phyloP scores from a whole-genome alignment of 2,329 filamentous ascomycete genomes.

The Berkeleyomyces basicola region DNA sequence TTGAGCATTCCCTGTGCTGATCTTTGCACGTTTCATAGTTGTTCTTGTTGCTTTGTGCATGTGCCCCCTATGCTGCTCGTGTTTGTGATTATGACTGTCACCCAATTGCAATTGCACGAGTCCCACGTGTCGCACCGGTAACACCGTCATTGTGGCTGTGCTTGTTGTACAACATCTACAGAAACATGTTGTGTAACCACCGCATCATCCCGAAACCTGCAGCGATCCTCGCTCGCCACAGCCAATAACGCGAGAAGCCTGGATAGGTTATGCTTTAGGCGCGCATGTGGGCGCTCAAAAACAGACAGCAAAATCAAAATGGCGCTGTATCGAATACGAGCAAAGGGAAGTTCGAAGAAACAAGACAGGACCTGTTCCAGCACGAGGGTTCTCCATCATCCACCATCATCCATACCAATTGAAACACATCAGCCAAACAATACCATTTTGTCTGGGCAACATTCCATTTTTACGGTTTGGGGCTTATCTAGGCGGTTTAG shows the following conservation, averaged over 20 bases:
- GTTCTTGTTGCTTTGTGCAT: too few relatives aligned
- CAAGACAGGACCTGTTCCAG: neutral
- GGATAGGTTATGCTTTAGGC: neutral
- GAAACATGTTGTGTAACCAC: neutral
- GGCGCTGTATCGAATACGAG: neutral
- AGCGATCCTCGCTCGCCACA: slow-evolving; percentile 4
- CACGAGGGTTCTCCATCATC: neutral
- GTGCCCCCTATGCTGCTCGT: too few relatives aligned
- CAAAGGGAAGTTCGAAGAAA: neutral
- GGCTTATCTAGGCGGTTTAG: too few relatives aligned
- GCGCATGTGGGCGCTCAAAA: neutral
- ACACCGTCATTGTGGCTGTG: neutral
- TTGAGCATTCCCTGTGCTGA: too few relatives aligned
- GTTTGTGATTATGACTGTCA: neutral
- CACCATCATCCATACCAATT: neutral
- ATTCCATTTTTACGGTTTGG: too few relatives aligned
- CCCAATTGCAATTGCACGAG: neutral
- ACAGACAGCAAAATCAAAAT: too few relatives aligned
- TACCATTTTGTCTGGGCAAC: neutral
- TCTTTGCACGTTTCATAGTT: too few relatives aligned
- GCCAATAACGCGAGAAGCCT: neutral
- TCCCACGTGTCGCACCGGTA: neutral
- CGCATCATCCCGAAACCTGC: slow-evolving; percentile 6
- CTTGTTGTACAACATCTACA: neutral
- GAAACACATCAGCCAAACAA: neutral